Evolutionary conservation across 2,329 filamentous ascomycete genomes (phyloP).

Genomic region (Remersonia thermophila): DNA sequence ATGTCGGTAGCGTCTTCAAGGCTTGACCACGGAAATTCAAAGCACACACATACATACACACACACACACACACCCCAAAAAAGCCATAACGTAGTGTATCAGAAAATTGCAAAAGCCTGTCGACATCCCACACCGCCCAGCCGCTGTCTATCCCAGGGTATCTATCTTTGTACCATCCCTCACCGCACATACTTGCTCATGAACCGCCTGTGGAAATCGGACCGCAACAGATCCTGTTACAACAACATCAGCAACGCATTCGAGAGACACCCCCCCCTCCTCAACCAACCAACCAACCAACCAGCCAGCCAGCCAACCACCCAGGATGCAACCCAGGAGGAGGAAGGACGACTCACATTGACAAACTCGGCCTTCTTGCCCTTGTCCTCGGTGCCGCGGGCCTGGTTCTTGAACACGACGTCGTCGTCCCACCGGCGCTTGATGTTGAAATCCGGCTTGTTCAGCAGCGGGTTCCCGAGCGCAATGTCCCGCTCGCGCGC

Average conservation of each 20-base stretch:
- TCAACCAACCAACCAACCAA: no score
- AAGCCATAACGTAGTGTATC: no score
- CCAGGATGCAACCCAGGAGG: no score
- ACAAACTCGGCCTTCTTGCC: conserved; percentile 87
- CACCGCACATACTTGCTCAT: conserved; percentile 62
- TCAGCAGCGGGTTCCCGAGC: conserved; percentile 81
- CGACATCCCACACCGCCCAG: neutral
- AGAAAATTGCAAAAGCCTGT: no score
- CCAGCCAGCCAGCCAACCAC: no score
- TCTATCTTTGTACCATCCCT: neutral
- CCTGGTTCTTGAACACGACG: conserved; percentile 98
- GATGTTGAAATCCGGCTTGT: conserved; percentile 77
- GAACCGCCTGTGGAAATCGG: conserved; percentile 95
- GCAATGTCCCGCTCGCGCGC: conserved; percentile 80
- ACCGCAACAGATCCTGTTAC: conserved; percentile 66
- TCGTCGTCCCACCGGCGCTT: conserved; percentile 96
- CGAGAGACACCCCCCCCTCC: no score
- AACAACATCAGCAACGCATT: conserved; percentile 16
- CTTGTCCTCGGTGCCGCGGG: conserved; percentile 84
- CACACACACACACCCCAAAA: no score
- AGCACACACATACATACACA: no score
- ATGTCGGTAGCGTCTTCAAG: no score
- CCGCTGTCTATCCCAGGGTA: conserved; percentile 2
- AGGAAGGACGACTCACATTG: conserved; percentile 54
- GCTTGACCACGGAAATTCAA: no score